These are phyloP conservation scores for Apiospora aurea DNA, from an alignment of 2,329 filamentous ascomycete genomes.

Conservation along the genomic window DNA sequence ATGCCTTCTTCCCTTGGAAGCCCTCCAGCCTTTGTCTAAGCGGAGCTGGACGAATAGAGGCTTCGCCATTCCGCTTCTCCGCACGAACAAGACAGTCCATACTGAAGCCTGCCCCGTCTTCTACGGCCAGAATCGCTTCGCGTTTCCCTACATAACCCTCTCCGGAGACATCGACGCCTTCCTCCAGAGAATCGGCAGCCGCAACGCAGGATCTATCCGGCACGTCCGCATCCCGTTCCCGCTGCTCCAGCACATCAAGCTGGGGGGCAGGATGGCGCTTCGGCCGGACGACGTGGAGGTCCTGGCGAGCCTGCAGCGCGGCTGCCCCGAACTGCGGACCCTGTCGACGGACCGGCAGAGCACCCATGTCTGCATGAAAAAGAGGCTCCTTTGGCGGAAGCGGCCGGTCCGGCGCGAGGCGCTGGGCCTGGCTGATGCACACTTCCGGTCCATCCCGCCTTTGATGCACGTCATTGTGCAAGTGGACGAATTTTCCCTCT, in stretches of 20 bases:
- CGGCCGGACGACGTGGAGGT: neutral
- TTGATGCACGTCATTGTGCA: neutral
- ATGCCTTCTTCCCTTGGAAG: neutral
- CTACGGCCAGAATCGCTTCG: neutral
- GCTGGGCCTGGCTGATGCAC: neutral
- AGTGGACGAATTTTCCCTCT: neutral
- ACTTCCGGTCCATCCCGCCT: neutral
- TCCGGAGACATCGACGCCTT: neutral
- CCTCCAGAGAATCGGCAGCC: neutral
- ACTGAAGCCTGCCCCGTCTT: neutral
- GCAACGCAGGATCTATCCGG: neutral
- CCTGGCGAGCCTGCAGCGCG: neutral
- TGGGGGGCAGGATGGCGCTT: neutral
- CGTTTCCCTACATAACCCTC: neutral
- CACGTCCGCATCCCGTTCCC: neutral
- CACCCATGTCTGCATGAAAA: neutral
- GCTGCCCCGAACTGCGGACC: neutral
- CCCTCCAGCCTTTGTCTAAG: neutral
- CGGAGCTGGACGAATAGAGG: neutral
- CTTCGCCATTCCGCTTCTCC: neutral
- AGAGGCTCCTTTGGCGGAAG: neutral
- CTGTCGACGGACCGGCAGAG: neutral
- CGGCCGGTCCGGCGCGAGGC: neutral
- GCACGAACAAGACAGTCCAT: neutral
- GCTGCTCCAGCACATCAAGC: neutral